Evolutionary conservation across 225 moss, liverwort and hornwort genomes (phyloP).

Genomic region (Pleurozium schreberi): DNA sequence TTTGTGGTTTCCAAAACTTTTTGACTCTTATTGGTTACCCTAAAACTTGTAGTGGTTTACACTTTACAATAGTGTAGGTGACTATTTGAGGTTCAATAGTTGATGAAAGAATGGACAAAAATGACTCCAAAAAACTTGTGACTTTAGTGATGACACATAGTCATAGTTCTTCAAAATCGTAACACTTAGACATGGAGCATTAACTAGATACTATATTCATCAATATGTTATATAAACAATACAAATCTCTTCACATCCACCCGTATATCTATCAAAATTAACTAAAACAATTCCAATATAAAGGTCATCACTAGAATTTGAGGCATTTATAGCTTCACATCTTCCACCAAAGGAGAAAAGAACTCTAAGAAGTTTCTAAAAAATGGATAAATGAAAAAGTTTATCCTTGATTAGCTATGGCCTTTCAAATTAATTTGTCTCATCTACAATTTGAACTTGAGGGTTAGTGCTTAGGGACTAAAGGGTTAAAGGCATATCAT

Average conservation of each 20-base stretch:
- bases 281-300: background rate
- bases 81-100: background rate
- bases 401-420: rapidly evolving
- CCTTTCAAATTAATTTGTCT: background rate
- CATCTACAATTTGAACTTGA: background rate
- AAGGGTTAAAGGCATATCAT: background rate
- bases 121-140: background rate
- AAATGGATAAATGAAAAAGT: background rate
- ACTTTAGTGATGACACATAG: background rate
- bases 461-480: background rate
- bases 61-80: background rate
- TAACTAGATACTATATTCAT: background rate
- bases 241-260: background rate
- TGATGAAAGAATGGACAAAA: background rate
- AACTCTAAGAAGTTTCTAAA: too few species aligned
- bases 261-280: too few species aligned
- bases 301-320: background rate
- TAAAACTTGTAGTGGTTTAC: too few species aligned
- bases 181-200: background rate
- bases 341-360: background rate
- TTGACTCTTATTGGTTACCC: background rate
- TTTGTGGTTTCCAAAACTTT: background rate
- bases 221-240: background rate
- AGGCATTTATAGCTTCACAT: background rate
- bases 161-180: background rate